Conservation (phyloP, 306 rosid genomes). For the Trichosanthes cucumerina region DNA sequence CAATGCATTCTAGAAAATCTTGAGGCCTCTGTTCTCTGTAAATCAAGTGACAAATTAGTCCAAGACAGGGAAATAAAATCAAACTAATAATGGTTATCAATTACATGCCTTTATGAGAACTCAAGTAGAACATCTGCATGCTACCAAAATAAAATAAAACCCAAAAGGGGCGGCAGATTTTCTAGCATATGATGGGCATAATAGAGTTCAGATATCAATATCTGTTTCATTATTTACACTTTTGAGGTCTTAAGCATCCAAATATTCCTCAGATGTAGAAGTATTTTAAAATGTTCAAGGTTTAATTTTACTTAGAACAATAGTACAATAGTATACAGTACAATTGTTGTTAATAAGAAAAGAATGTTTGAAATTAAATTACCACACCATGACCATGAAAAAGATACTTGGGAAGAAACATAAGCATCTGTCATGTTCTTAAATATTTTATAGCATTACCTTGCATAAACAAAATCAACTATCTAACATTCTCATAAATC, state of each 20-base stretch:
- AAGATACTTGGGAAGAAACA: background rate
- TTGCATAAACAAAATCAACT: background rate
- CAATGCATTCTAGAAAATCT: conserved; percentile 71
- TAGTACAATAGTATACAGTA: background rate
- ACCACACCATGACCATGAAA: background rate
- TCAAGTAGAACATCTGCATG: background rate
- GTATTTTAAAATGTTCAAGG: background rate
- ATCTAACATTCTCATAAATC: background rate
- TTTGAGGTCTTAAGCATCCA: background rate
- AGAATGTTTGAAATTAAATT: background rate
- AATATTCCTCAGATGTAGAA: background rate
- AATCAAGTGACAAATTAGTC: conserved; percentile 25
- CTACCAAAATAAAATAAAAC: background rate
- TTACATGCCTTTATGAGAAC: background rate
- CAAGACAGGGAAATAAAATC: conserved; percentile 14
- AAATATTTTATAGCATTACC: background rate
- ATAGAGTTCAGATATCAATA: background rate
- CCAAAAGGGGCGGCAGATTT: background rate
- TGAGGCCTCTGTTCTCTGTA: conserved; percentile 80
- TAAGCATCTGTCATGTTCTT: background rate
- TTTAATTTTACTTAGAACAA: background rate
- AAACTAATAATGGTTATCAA: background rate
- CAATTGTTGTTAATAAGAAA: background rate
- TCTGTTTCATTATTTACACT: background rate
- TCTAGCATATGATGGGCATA: background rate